These are phyloP conservation scores for Phalaenopsis aphrodite DNA, from an alignment of 106 monocot genomes.

Conservation along the genomic window DNA sequence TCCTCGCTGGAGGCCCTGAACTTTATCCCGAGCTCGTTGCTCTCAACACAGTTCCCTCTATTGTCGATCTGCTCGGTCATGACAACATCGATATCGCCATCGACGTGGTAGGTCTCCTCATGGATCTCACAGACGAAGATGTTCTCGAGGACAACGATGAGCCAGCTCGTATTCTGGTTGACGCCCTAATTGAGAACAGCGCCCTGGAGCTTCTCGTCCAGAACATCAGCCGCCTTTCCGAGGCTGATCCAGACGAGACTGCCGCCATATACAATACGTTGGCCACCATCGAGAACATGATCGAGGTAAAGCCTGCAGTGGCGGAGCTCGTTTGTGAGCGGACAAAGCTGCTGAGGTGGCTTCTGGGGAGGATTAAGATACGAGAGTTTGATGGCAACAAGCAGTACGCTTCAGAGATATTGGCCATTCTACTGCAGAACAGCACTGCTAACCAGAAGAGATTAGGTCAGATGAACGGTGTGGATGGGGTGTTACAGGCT, in stretches of 20 bases:
- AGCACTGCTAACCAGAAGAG: slow-evolving; percentile 88
- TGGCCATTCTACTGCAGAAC: slow-evolving; percentile 84
- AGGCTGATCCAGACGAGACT: slow-evolving; percentile 81
- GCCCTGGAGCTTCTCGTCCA: slow-evolving; percentile 83
- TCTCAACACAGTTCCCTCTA: slow-evolving; percentile 57
- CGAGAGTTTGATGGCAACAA: slow-evolving; percentile 93
- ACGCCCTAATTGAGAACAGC: slow-evolving; percentile 75
- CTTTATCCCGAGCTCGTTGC: slow-evolving; percentile 86
- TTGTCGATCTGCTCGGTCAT: slow-evolving; percentile 65
- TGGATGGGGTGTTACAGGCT: slow-evolving; percentile 84
- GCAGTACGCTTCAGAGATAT: slow-evolving; percentile 79
- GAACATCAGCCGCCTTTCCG: slow-evolving; percentile 70
- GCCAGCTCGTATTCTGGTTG: slow-evolving; percentile 54
- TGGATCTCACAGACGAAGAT: slow-evolving; percentile 87
- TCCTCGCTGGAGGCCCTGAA: slow-evolving; percentile 82
- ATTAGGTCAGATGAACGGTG: slow-evolving; percentile 93
- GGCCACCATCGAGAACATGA: slow-evolving; percentile 74
- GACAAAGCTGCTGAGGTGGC: slow-evolving; percentile 70
- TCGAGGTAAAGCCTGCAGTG: slow-evolving; percentile 67
- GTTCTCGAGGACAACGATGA: slow-evolving; percentile 77
- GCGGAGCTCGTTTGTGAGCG: slow-evolving; percentile 86
- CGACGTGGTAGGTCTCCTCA: slow-evolving; percentile 68
- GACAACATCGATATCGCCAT: slow-evolving; percentile 82
- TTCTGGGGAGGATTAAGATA: slow-evolving; percentile 63
- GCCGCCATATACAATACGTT: slow-evolving; percentile 75